Percentiles rank a stretch among this genome's conserved stretches.
Evolutionary conservation across 495 filamentous ascomycete genomes (phyloP).

Genomic region (Cercophora newfieldiana): DNA sequence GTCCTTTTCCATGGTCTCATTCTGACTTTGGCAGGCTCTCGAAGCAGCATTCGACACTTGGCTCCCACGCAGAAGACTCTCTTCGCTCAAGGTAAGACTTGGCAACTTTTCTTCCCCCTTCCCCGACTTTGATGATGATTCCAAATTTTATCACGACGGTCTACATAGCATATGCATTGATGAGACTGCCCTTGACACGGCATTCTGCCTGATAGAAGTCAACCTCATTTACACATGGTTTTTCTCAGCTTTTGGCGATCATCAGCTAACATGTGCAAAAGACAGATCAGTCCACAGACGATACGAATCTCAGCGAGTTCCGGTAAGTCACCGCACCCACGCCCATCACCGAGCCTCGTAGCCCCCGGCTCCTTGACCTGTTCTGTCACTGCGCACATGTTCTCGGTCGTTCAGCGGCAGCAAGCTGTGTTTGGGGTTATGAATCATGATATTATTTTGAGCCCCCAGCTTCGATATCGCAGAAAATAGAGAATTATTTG

Average conservation of each 20-base stretch:
- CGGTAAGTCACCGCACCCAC: not conserved
- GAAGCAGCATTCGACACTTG: not conserved
- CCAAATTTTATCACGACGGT: conserved; percentile 86
- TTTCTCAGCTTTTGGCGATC: not conserved
- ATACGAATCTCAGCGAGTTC: not conserved
- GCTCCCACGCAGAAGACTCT: not conserved
- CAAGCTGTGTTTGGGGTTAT: not conserved
- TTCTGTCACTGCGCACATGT: not conserved
- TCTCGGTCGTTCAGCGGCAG: not conserved
- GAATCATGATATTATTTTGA: not conserved
- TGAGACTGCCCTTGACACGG: conserved; percentile 92
- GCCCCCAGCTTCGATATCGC: not conserved
- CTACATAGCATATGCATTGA: conserved; percentile 92
- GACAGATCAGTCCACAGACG: not conserved
- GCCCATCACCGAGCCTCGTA: not conserved
- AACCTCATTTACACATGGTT: conserved; percentile 3
- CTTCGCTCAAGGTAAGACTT: conserved; percentile 22
- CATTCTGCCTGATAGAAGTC: conserved; percentile 60
- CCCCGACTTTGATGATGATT: conserved; percentile 60
- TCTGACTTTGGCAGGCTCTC: conserved; percentile 27
- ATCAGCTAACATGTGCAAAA: conserved; percentile 23
- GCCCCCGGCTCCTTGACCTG: not conserved
- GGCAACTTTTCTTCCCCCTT: not conserved
- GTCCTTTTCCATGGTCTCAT: not conserved
- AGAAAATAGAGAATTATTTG: not conserved